Evolutionary conservation across 768 basidiomycete species (phyloP), one percentile per base, ranked within the genome.

Genomic region (Nidula microcarpa): DNA sequence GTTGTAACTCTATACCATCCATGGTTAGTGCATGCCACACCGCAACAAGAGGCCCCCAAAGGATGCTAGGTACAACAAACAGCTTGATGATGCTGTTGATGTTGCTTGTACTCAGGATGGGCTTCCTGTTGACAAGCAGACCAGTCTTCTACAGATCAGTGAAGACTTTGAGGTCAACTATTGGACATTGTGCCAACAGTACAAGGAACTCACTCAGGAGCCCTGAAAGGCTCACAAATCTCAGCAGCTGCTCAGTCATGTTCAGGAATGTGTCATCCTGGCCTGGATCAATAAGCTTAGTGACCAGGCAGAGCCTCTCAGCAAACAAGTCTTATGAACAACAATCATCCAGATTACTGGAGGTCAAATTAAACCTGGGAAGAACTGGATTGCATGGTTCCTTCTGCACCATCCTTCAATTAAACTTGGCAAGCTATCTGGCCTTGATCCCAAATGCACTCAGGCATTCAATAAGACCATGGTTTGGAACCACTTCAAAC

Each of bases 361-460:
- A 9, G 37, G 37, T 39, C 37, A n/a, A 9, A n/a, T 39, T 39
- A 18, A 49, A 23, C 55, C 57, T 1, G 36, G 44, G 3, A 52
- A 53, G 36, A 53, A 34, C 3, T 62, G 60, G 61, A 52, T 55
- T 35, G 11, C 10, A 6, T 11, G 48, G 30, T 59, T 60, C 47
- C 47, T 60, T 6, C 17, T 33, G 5, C 56, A 54, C 8, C 55
- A 64, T 37, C 53, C 58, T 5, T 48, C 55, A 4, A n/a, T 66
- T 17, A 55, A 17, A n/a, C 56, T 63, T 33, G 57, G 58, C 4
- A 58, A 55, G 52, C 60, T 63, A 16, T 53, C 60, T 4, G 59
- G 55, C 0, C 60, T 74, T 0, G 70, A 74, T 34, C 64, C 60
- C 3, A 65, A 68, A 51, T 57, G 63, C 30, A 65, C 64, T 4